Evolutionary conservation across 345 rosid genomes (phyloP).

Genomic region (Gossypium stocksii): DNA sequence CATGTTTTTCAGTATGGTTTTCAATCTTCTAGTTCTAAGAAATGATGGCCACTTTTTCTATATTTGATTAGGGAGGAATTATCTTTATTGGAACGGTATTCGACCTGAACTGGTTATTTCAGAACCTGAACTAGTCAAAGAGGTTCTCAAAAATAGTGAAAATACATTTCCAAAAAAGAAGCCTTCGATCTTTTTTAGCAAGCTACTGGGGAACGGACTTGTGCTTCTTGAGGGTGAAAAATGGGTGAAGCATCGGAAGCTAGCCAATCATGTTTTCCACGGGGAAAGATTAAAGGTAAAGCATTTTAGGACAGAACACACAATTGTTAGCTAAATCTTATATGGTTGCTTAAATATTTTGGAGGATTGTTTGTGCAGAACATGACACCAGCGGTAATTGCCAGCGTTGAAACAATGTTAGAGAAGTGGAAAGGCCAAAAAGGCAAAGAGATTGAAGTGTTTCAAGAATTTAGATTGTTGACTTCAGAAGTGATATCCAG

Average conservation of each 20-base stretch:
- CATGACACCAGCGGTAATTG: neutral
- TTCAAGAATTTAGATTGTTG: neutral
- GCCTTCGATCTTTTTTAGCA: conserved; percentile 16
- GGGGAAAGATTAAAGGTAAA: neutral
- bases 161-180: conserved; percentile 14
- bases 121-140: conserved; percentile 38
- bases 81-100: conserved; percentile 33
- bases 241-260: conserved; percentile 22
- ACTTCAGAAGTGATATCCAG: neutral
- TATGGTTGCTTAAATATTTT: neutral
- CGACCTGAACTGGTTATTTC: conserved; percentile 32
- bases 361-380: neutral
- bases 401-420: neutral
- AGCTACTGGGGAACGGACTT: conserved; percentile 35
- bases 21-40: neutral
- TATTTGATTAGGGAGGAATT: conserved; percentile 25
- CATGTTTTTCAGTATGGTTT: neutral
- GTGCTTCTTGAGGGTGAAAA: conserved; percentile 26
- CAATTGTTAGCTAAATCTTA: neutral
- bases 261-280: neutral
- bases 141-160: conserved; percentile 31
- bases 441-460: neutral
- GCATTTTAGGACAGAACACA: too few relatives aligned
- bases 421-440: neutral
- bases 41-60: neutral